Conservation (phyloP, 176 grass and related monocot genomes). For the Bromus sterilis region DNA sequence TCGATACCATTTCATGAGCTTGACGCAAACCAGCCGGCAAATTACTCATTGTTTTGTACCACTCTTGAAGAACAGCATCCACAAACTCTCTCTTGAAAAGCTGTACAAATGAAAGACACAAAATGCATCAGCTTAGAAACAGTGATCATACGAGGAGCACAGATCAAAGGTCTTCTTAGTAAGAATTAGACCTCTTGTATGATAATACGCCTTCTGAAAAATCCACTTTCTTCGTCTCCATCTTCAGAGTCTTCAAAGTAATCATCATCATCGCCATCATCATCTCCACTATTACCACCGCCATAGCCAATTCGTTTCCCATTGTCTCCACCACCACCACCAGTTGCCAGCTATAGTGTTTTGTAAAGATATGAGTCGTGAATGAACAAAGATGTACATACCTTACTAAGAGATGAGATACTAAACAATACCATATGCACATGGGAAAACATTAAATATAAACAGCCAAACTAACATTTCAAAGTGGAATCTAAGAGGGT, state of each 20-base stretch:
- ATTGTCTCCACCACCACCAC: conserved; percentile 67
- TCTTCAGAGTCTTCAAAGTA: conserved; percentile 77
- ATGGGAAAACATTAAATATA: not conserved
- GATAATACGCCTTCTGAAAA: conserved; percentile 55
- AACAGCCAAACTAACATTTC: not conserved
- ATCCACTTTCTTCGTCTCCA: conserved; percentile 49
- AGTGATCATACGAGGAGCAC: not conserved
- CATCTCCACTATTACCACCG: conserved; percentile 66
- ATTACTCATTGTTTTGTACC: conserved; percentile 59
- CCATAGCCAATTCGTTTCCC: conserved; percentile 61
- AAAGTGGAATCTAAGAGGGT: not conserved
- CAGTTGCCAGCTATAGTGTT: conserved; percentile 39
- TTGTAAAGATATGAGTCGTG: not conserved
- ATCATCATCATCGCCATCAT: conserved; percentile 66
- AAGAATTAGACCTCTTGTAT: conserved; percentile 44
- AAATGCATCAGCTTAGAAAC: not conserved
- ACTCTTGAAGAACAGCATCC: conserved; percentile 74
- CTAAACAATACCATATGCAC: not conserved
- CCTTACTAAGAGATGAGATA: not conserved
- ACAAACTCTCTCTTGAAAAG: conserved; percentile 70
- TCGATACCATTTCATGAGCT: conserved; percentile 66
- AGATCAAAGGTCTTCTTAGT: not conserved
- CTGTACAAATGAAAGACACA: conserved; percentile 23
- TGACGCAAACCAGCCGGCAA: conserved; percentile 68
- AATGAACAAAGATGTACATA: not conserved